Base-by-base conservation (phyloP, 2,329 filamentous ascomycete species). In the Pseudogymnoascus pannorum region DNA sequence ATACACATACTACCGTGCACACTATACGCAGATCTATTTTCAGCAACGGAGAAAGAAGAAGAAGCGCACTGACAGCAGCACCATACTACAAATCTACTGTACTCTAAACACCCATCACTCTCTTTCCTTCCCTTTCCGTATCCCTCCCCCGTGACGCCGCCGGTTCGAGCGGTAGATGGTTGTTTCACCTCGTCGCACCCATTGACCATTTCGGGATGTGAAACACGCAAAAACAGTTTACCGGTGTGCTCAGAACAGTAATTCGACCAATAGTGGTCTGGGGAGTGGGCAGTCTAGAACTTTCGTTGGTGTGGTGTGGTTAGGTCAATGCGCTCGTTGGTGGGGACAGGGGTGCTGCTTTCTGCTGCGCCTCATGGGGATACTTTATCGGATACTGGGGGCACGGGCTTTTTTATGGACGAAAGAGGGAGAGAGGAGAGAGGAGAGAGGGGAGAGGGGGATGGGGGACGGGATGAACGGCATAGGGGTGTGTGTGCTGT, bases 311-410 rank as follows among this genome's bases (percentile, higher is more conserved):
- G 42, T 48, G 11, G 2, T 8, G 42, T n/a, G 2, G 16, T 26
- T 2, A 18, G 24, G 44, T 51, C 24, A 14, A 29, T 51, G 44
- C 44, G 44, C 4, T n/a, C n/a, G n/a, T n/a, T n/a, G n/a, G n/a
- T n/a, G 7, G 2, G 24, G 24, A 1, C 44, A 51, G 44, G 44
- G 44, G 22, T 29, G 14, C 14, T 26, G 44, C 44, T 29, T 51
- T 51, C 24, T 51, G 44, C 44, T 51, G 44, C 44, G 44, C 44
- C 44, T 51, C 44, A 51, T 51, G 44, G 44, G 44, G 24, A 12
- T n/a, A 51, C 24, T 51, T 24, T 51, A 51, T 51, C 44, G 44
- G 4, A 51, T 5, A 51, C 44, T 48, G 14, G 24, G 5, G 22
- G 22, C 44, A 51, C 44, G 5, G 44, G 44, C 44, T 12, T 2